phyloP scores from a whole-genome alignment of 2,329 filamentous ascomycete species.

The Aureobasidium sp. region DNA sequence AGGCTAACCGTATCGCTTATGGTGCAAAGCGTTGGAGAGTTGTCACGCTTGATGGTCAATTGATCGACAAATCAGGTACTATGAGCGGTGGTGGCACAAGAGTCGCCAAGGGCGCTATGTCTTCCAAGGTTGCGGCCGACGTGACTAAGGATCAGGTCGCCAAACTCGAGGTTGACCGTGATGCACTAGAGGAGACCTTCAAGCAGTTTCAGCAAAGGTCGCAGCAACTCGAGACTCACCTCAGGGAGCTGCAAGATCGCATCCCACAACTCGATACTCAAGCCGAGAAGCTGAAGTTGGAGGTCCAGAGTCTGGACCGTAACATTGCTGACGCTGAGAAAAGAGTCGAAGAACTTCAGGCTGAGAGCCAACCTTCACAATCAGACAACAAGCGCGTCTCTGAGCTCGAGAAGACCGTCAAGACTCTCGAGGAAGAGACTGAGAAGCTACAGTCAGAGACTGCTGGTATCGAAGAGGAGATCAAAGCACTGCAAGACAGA shows the following conservation, averaged over 20 bases:
- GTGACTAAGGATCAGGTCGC: constrained; percentile 79
- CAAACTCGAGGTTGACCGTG: constrained; percentile 80
- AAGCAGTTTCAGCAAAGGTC: constrained; percentile 78
- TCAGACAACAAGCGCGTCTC: constrained; percentile 67
- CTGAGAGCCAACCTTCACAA: constrained; percentile 72
- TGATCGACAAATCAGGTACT: constrained; percentile 96
- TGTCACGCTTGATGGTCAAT: constrained; percentile 86
- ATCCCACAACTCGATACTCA: constrained; percentile 81
- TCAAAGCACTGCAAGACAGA: constrained; percentile 85
- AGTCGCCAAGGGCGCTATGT: constrained; percentile 90
- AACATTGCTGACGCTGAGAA: constrained; percentile 79
- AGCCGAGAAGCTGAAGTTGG: constrained; percentile 83
- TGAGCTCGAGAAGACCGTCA: constrained; percentile 68
- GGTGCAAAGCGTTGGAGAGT: constrained; percentile 91
- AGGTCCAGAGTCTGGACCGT: constrained; percentile 76
- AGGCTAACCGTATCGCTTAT: constrained; percentile 95
- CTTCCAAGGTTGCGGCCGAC: constrained; percentile 83
- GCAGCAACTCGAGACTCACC: constrained; percentile 63
- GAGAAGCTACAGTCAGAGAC: constrained; percentile 75
- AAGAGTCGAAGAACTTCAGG: constrained; percentile 74
- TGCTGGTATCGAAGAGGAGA: constrained; percentile 84
- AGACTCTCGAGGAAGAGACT: constrained; percentile 66
- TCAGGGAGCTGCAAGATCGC: constrained; percentile 65
- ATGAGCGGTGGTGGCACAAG: constrained; percentile 96
- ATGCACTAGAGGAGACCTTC: constrained; percentile 74